Evolutionary conservation across 306 rosid species (phyloP).

Genomic region (Cucumis melo): DNA sequence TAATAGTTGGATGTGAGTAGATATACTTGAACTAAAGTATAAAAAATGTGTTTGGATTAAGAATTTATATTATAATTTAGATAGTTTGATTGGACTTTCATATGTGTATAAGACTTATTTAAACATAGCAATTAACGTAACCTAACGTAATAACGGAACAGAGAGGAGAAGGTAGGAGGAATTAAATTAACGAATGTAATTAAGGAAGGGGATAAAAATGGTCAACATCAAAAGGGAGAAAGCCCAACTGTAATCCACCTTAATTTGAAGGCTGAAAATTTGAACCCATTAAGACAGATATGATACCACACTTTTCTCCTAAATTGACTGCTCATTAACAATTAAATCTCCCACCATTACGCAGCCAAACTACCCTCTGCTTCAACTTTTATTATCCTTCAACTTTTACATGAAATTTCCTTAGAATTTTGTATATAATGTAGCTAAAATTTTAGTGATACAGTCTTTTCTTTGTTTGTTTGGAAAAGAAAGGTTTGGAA

Average conservation of each 20-base stretch:
- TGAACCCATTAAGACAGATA: neutral
- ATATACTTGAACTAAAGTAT: too few species aligned
- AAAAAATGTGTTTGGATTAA: too few species aligned
- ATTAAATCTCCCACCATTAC: neutral
- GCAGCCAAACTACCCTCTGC: too few species aligned
- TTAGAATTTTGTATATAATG: too few species aligned
- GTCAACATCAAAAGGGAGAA: neutral
- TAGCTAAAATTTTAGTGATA: neutral
- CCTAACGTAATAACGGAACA: too few species aligned
- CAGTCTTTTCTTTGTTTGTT: neutral
- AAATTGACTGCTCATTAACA: slow-evolving; percentile 4
- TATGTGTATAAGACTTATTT: too few species aligned
- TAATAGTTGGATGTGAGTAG: too few species aligned
- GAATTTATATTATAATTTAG: too few species aligned
- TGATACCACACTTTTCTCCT: neutral
- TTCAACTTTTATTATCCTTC: neutral
- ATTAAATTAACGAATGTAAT: neutral
- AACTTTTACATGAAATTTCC: too few species aligned
- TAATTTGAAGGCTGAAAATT: neutral
- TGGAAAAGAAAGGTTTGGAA: neutral
- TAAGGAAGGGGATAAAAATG: neutral
- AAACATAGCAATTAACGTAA: too few species aligned
- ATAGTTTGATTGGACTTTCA: too few species aligned
- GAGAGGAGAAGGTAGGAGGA: neutral
- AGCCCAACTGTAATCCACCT: neutral